Evolutionary conservation across 2,329 filamentous ascomycete species (phyloP), one percentile per base, ranked within the genome.

Genomic region (Aspergillus sp.): DNA sequence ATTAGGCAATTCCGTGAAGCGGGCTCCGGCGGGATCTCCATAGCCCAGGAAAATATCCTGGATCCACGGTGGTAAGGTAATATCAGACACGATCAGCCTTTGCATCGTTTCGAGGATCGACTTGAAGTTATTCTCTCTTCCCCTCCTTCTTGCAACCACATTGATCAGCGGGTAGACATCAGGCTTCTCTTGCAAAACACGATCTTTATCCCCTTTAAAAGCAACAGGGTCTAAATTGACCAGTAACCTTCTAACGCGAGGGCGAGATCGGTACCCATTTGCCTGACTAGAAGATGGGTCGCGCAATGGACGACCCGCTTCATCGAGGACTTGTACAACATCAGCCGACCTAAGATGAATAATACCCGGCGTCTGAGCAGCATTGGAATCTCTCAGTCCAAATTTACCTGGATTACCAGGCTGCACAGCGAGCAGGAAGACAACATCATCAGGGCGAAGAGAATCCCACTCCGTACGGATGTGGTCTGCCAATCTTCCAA

Each of bases 1-100:
- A 71, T 91, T 95, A 1, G 89, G 78, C 15, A 99, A 78, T 51
- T 91, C 88, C 62, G 90, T 91, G 77, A 96, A 96, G 20, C 86
- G 89, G 34, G 95, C 95, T 58, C 90, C 88, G 30, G 91, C 85
- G 57, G 95, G 93, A 73, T 99, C 93, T 47, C 95, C 95, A 72
- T 96, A 98, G 3, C 95, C 95, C n/a, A 99, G 80, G 73, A 98
- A 99, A 9, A 98, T 93, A 65, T 98, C 95, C 68, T 96, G 91
- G 44, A 99, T 81, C 95, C 95, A 99, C 2, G 88, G 85, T 13
- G 95, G 92, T 54, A 98, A 82, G 6, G 90, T 89, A 19, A 93
- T 87, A 66, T 96, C 90, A 0, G 92, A 92, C 34, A 96, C 80
- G 2, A 91, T 89, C 30, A 99, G 83, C 62, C 86, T 90, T 69